Percentiles rank a stretch among this genome's conserved stretches.
Conservation (phyloP, 441 rosid species). For the Adansonia grandidieri region DNA sequence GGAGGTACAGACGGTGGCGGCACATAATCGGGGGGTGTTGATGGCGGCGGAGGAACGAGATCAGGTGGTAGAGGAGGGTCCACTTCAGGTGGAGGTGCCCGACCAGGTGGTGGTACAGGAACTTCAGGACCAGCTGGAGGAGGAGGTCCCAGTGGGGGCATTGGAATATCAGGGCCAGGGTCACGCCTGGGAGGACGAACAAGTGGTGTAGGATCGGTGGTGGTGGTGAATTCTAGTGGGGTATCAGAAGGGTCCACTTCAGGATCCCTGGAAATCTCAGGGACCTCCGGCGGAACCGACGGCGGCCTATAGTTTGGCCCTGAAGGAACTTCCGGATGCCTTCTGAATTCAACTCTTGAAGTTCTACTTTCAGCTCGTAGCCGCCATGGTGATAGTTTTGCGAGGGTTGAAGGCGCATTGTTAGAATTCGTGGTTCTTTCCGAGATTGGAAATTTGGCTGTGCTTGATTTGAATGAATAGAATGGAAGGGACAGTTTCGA, state of each 20-base stretch:
- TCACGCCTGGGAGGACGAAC: background rate
- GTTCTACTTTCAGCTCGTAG: background rate
- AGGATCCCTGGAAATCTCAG: background rate
- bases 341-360: background rate
- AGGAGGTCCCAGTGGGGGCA: background rate
- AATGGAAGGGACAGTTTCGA: constrained; percentile 10
- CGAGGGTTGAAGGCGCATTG: background rate
- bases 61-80: background rate
- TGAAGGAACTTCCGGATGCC: background rate
- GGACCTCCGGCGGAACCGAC: background rate
- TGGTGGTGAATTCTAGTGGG: constrained; percentile 16
- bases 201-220: background rate
- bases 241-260: background rate
- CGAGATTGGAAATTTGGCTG: background rate
- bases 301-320: background rate
- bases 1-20: background rate
- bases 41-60: background rate
- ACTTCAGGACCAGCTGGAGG: constrained; percentile 12
- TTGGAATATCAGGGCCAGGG: background rate
- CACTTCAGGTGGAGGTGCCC: background rate
- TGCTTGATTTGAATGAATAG: background rate
- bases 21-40: background rate
- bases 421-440: background rate
- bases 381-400: background rate
- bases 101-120: background rate